Evolutionary conservation across 2,329 filamentous ascomycete species (phyloP).

Genomic region (Arachnomyces sp.): DNA sequence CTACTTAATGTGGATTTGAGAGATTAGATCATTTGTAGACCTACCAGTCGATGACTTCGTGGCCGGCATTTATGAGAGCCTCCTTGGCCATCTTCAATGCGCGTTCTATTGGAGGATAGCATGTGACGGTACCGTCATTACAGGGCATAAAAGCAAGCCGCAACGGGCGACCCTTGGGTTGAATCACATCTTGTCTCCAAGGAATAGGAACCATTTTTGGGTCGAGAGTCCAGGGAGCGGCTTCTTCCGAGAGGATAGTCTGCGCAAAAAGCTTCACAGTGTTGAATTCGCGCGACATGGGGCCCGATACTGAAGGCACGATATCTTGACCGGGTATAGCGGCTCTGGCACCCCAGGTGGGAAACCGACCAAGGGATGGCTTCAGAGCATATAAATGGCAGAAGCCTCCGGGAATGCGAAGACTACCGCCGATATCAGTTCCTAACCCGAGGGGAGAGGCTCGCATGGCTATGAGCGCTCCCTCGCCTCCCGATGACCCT

Average conservation of each 20-base stretch:
- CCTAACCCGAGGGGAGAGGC: too few relatives aligned
- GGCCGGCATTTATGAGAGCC: slow-evolving; percentile 26
- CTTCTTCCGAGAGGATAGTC: slow-evolving; percentile 24
- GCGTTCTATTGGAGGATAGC: slow-evolving; percentile 30
- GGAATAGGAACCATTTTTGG: slow-evolving; percentile 28
- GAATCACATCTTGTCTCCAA: slow-evolving; percentile 24
- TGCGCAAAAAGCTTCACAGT: slow-evolving; percentile 26
- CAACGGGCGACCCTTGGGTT: slow-evolving; percentile 24
- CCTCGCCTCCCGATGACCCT: slow-evolving; percentile 45
- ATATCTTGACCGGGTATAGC: slow-evolving; percentile 30
- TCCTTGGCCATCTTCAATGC: slow-evolving; percentile 24
- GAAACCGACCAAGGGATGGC: slow-evolving; percentile 29
- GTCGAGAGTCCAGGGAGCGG: slow-evolving; percentile 27
- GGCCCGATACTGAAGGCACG: slow-evolving; percentile 30
- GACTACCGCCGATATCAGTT: slow-evolving; percentile 18
- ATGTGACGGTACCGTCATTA: slow-evolving; percentile 26
- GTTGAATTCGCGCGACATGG: slow-evolving; percentile 27
- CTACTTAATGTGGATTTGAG: slow-evolving; percentile 17
- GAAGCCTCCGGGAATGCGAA: slow-evolving; percentile 29
- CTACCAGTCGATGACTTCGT: slow-evolving; percentile 24
- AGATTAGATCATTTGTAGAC: slow-evolving; percentile 8
- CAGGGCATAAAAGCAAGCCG: slow-evolving; percentile 29
- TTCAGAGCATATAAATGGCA: slow-evolving; percentile 31
- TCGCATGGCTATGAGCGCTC: slow-evolving; percentile 35
- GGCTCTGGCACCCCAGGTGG: slow-evolving; percentile 25